These are phyloP conservation scores for Golubevia pallescens DNA, from an alignment of 1,284 basidiomycete species.

Conservation along the genomic window DNA sequence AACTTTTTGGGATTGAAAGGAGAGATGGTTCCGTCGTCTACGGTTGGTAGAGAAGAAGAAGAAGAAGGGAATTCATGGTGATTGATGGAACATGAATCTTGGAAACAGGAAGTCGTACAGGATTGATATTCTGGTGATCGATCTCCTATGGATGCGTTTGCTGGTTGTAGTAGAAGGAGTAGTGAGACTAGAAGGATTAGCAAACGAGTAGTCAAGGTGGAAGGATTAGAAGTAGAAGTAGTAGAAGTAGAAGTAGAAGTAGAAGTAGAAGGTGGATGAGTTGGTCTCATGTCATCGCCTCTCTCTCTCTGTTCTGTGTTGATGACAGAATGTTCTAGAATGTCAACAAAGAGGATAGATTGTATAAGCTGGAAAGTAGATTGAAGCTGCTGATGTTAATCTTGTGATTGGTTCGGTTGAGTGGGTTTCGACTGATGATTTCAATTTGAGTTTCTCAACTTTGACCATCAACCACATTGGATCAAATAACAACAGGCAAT, in stretches of 20 bases:
- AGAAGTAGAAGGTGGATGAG: no score
- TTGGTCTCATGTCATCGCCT: no score
- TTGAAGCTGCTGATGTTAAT: neutral
- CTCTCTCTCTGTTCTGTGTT: no score
- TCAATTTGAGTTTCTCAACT: neutral
- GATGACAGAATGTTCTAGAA: no score
- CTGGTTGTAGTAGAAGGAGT: no score
- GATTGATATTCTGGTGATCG: constrained; percentile 69
- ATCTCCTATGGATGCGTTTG: no score
- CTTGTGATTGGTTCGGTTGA: neutral
- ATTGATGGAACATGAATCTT: constrained; percentile 46
- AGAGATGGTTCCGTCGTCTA: constrained; percentile 46
- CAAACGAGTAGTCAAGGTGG: no score
- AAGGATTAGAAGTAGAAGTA: no score
- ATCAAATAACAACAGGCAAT: neutral
- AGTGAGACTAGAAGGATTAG: no score
- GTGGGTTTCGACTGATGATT: no score
- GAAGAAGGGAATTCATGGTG: constrained; percentile 61
- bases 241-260: no score
- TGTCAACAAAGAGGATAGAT: no score
- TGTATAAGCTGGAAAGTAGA: neutral
- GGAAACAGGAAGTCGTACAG: constrained; percentile 60
- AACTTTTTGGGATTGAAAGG: constrained; percentile 47
- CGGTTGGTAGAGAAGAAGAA: constrained; percentile 58
- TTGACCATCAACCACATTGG: neutral